phyloP scores from a whole-genome alignment of 164 flowering plant species.

The Santalum album region DNA sequence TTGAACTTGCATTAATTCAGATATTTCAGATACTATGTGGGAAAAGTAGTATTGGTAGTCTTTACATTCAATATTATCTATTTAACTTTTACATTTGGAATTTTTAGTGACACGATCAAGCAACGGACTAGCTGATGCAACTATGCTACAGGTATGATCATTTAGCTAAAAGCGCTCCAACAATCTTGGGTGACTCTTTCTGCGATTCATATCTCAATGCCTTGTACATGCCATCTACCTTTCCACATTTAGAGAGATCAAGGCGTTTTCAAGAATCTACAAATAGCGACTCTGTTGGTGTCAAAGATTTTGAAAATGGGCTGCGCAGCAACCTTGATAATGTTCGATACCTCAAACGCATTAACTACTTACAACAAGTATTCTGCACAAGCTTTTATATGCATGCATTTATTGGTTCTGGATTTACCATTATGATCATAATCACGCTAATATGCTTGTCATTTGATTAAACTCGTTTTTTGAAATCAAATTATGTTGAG shows the following conservation, averaged over 20 bases:
- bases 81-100: too few species aligned
- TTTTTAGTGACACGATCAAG: too few species aligned
- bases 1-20: too few species aligned
- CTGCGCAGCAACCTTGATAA: slow-evolving; percentile 91
- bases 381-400: slow-evolving; percentile 17
- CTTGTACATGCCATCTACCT: slow-evolving; percentile 90
- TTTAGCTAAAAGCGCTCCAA: slow-evolving; percentile 95
- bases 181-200: slow-evolving; percentile 95
- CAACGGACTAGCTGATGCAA: too few species aligned
- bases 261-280: slow-evolving; percentile 52
- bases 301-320: slow-evolving; percentile 62
- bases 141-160: slow-evolving; percentile 75
- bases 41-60: too few species aligned
- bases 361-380: slow-evolving; percentile 87
- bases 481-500: too few species aligned
- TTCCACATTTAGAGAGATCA: slow-evolving; percentile 96
- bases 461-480: too few species aligned
- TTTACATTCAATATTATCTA: too few species aligned
- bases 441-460: too few species aligned
- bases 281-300: slow-evolving; percentile 35
- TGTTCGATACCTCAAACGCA: slow-evolving; percentile 66
- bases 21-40: too few species aligned
- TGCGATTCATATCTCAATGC: slow-evolving; percentile 97
- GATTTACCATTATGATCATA: too few species aligned
- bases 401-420: background rate